These are phyloP conservation scores for Fusarium cyanostomum DNA, from an alignment of 2,329 filamentous ascomycete species.

Conservation along the genomic window DNA sequence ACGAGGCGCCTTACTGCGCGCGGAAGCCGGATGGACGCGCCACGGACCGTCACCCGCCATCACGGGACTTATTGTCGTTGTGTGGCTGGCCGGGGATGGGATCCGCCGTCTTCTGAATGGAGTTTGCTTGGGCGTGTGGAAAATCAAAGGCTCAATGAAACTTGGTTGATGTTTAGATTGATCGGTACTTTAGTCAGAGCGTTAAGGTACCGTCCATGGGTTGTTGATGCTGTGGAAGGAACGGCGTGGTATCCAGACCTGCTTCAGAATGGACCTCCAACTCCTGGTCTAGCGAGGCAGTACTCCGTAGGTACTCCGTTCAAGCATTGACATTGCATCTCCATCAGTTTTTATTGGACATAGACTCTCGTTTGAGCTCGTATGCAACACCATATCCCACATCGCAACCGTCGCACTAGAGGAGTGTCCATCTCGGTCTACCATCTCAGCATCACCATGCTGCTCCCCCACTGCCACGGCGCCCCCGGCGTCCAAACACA, in stretches of 20 bases:
- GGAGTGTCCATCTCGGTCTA: conserved; percentile 14
- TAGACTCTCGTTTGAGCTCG: background rate
- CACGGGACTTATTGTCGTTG: conserved; percentile 24
- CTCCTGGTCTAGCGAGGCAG: too few relatives aligned
- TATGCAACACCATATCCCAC: background rate
- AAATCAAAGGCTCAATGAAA: conserved; percentile 3
- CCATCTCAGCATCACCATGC: conserved; percentile 17
- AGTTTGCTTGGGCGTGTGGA: background rate
- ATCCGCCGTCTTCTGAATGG: conserved; percentile 12
- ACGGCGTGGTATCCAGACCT: conserved; percentile 15
- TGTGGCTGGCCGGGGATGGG: conserved; percentile 26
- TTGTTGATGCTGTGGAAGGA: too few relatives aligned
- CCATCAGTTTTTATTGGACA: background rate
- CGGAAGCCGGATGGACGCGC: conserved; percentile 34
- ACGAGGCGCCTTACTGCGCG: conserved; percentile 15
- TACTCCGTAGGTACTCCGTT: too few relatives aligned
- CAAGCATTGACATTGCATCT: too few relatives aligned
- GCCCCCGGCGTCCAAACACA: conserved; percentile 20
- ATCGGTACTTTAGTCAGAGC: conserved; percentile 6
- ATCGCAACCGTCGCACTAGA: background rate
- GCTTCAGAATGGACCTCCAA: background rate
- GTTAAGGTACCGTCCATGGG: too few relatives aligned
- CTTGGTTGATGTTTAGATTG: background rate
- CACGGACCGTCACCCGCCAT: conserved; percentile 38
- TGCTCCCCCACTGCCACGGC: conserved; percentile 6